These are phyloP conservation scores for Chamaecyparis obtusa DNA, from an alignment of 75 land plant species.

Conservation along the genomic window DNA sequence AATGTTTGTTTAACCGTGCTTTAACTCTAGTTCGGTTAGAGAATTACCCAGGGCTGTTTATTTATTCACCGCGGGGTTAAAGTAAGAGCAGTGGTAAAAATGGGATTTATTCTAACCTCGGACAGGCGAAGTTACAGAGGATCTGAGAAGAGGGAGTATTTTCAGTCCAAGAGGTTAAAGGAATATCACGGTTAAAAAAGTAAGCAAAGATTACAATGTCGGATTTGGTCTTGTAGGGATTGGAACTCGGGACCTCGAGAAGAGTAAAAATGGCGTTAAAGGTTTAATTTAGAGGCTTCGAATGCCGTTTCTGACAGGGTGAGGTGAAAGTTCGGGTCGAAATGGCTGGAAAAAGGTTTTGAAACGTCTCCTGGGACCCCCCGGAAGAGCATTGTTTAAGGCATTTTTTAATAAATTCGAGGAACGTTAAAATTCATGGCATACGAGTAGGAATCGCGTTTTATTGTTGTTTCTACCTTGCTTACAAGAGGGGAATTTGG, in stretches of 20 bases:
- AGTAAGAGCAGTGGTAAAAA: neutral
- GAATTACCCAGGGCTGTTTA: neutral
- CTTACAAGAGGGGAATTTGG: neutral
- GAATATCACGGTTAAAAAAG: neutral
- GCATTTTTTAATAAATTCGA: neutral
- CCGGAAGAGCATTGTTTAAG: slow-evolving; percentile 1
- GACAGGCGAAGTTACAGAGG: neutral
- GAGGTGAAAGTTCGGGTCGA: neutral
- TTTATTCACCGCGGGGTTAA: neutral
- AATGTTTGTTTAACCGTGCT: neutral
- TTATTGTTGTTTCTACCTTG: neutral
- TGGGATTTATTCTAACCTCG: neutral
- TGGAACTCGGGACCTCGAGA: neutral
- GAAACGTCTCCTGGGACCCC: slow-evolving; percentile 5
- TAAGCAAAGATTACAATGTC: neutral
- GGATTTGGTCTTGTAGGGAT: neutral
- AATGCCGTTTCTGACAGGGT: slow-evolving; percentile 2
- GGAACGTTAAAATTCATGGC: neutral
- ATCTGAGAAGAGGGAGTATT: too few relatives aligned
- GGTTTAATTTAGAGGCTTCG: neutral
- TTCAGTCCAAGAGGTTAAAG: neutral
- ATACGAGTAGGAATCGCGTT: neutral
- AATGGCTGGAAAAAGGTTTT: neutral
- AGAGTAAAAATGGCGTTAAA: neutral
- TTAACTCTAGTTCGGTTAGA: neutral